Evolutionary conservation across 2,329 filamentous ascomycete species (phyloP).

Genomic region (Akanthomyces dipterigenus): DNA sequence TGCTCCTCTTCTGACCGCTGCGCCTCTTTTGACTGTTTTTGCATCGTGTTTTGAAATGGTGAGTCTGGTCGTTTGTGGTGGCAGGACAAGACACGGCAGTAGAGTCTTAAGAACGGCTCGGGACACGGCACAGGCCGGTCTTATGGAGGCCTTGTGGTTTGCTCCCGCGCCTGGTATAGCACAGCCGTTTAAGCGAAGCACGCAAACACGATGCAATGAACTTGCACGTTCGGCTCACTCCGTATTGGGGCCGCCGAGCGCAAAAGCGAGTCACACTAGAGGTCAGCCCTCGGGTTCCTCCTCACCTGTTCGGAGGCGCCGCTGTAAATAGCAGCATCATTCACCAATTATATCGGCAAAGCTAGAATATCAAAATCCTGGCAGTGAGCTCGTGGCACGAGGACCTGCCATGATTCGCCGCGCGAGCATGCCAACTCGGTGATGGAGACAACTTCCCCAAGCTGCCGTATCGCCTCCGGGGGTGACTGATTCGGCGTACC

Average conservation of each 20-base stretch:
- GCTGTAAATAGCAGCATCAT: background rate
- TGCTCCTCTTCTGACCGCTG: conserved; percentile 4
- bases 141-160: background rate
- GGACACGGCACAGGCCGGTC: background rate
- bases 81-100: background rate
- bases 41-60: background rate
- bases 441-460: background rate
- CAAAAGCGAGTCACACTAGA: background rate
- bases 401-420: background rate
- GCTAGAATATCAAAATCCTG: background rate
- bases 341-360: background rate
- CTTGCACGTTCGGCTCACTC: background rate
- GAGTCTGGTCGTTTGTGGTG: background rate
- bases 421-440: background rate
- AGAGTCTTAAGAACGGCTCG: background rate
- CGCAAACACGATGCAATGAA: background rate
- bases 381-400: background rate
- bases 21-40: background rate
- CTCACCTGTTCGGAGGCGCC: background rate
- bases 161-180: background rate
- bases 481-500: conserved; percentile 4
- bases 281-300: background rate
- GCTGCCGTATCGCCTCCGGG: background rate
- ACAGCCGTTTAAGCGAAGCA: background rate
- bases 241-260: background rate